These are phyloP conservation scores for Sarocladium kiliense DNA, from an alignment of 2,329 filamentous ascomycete species.

Conservation along the genomic window DNA sequence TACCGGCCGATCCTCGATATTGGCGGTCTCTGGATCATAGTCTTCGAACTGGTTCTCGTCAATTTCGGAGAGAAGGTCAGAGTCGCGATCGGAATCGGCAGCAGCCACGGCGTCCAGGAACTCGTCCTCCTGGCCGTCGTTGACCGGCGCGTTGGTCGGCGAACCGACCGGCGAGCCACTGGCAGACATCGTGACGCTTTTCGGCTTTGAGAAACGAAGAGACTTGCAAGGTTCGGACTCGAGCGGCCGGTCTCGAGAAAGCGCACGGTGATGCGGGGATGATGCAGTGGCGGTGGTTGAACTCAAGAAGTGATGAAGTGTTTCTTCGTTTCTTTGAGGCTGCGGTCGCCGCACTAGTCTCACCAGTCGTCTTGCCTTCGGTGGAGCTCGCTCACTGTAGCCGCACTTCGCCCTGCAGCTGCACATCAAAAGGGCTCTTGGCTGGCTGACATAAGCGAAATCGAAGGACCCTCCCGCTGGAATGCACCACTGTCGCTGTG, in stretches of 20 bases:
- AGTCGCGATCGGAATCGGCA: conserved; percentile 48
- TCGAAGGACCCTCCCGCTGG: not conserved
- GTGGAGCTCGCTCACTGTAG: not conserved
- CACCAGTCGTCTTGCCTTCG: not conserved
- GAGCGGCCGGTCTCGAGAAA: not conserved
- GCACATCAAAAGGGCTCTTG: not conserved
- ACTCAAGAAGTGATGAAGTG: not conserved
- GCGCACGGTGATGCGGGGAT: not conserved
- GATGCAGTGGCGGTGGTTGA: not conserved
- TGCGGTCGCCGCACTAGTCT: not conserved
- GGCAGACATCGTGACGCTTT: conserved; percentile 37
- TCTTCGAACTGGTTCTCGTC: conserved; percentile 67
- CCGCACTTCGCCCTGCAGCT: not conserved
- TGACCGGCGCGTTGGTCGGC: conserved; percentile 27
- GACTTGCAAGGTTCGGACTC: not conserved
- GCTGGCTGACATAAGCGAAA: conserved; percentile 3
- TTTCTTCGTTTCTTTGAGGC: conserved; percentile 14
- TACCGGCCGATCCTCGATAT: conserved; percentile 59
- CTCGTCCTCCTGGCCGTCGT: conserved; percentile 37
- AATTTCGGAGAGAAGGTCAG: conserved; percentile 60
- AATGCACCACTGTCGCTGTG: conserved; percentile 8
- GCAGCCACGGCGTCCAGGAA: conserved; percentile 35
- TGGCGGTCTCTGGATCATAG: conserved; percentile 60
- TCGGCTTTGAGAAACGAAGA: conserved; percentile 9
- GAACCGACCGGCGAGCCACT: conserved; percentile 35